phyloP scores from a whole-genome alignment of 1,139 yeast species.

The Geotrichum reessii region DNA sequence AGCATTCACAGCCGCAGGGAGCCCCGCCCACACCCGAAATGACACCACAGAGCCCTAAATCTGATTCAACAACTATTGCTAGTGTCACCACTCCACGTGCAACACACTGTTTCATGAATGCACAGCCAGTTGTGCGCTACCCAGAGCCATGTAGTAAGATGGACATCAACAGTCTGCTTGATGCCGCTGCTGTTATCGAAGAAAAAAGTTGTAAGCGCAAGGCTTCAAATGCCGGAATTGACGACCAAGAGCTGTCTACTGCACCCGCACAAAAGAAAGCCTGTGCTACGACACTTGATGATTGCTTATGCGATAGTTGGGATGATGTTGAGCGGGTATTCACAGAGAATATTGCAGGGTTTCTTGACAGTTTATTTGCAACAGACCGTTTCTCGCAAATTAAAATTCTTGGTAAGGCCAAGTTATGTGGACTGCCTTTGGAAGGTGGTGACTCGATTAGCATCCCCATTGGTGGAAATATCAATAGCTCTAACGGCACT shows the following conservation, averaged over 20 bases:
- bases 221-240: neutral
- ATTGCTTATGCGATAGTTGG: slow-evolving; percentile 10
- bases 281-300: neutral
- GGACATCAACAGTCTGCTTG: slow-evolving; percentile 29
- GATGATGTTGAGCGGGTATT: slow-evolving; percentile 14
- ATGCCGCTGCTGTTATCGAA: slow-evolving; percentile 30
- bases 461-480: slow-evolving; percentile 11
- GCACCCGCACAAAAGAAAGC: neutral
- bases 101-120: neutral
- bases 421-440: slow-evolving; percentile 14
- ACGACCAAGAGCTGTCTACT: neutral
- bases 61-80: neutral
- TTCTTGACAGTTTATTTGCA: slow-evolving; percentile 11
- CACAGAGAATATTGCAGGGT: slow-evolving; percentile 9
- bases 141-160: slow-evolving; percentile 18
- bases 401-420: slow-evolving; percentile 9
- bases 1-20: neutral
- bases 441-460: slow-evolving; percentile 12
- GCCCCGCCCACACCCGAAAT: neutral
- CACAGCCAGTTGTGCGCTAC: neutral
- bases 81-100: neutral
- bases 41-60: neutral
- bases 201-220: neutral
- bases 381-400: slow-evolving; percentile 12
- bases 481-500: slow-evolving; percentile 2